These are phyloP conservation scores for Chlorophyllum brunneum DNA, from an alignment of 768 basidiomycete genomes.

Conservation along the genomic window DNA sequence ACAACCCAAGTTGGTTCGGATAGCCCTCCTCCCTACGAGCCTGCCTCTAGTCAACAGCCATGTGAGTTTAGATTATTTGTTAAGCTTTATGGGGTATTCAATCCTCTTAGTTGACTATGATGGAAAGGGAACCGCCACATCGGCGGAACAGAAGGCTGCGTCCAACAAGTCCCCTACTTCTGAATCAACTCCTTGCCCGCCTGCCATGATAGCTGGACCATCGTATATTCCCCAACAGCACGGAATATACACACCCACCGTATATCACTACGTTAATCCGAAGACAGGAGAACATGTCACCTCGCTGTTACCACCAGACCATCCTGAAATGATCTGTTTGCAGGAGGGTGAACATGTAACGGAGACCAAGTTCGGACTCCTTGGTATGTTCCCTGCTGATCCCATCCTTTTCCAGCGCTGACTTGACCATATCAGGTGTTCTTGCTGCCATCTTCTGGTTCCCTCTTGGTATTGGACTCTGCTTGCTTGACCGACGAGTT, in stretches of 20 bases:
- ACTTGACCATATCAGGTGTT: conserved; percentile 43
- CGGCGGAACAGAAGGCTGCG: not conserved
- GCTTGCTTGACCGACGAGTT: conserved; percentile 70
- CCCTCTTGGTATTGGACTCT: conserved; percentile 75
- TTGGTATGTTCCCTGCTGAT: conserved; percentile 46
- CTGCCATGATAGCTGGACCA: conserved; percentile 16
- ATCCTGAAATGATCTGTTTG: conserved; percentile 85
- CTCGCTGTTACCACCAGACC: conserved; percentile 67
- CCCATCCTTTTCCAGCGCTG: conserved; percentile 6
- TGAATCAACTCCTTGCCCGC: not conserved
- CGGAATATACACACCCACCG: conserved; percentile 38
- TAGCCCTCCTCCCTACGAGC: conserved; percentile 17
- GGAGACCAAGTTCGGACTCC: conserved; percentile 61
- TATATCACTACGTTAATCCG: conserved; percentile 71
- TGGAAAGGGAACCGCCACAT: not conserved
- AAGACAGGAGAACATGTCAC: conserved; percentile 51
- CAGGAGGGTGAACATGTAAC: conserved; percentile 68
- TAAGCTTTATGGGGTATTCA: not conserved
- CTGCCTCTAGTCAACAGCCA: conserved; percentile 3
- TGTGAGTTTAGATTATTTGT: not conserved
- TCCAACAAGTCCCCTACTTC: not conserved
- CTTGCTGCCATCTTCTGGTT: conserved; percentile 87
- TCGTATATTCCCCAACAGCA: conserved; percentile 27
- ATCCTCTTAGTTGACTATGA: not conserved
- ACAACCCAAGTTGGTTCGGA: conserved; percentile 9